Conservation (phyloP, 2,329 filamentous ascomycete species). For the Aureobasidium melanogenum region DNA sequence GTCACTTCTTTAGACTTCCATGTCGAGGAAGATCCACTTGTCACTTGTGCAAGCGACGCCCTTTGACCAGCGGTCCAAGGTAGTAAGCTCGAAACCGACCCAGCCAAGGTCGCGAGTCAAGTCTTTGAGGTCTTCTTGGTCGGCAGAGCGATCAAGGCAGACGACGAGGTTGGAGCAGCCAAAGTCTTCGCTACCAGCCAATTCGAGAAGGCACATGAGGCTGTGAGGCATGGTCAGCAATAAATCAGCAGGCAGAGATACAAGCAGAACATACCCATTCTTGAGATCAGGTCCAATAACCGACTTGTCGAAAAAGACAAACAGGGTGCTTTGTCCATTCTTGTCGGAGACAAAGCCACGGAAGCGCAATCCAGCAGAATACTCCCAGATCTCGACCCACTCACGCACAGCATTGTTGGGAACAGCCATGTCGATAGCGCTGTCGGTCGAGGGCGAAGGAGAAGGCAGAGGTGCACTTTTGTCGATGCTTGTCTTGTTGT, state of each 20-base stretch:
- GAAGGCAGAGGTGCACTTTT: constrained; percentile 22
- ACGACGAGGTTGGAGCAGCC: constrained; percentile 69
- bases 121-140: constrained; percentile 52
- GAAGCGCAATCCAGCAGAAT: constrained; percentile 73
- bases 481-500: constrained; percentile 21
- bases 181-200: constrained; percentile 64
- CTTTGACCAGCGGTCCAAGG: constrained; percentile 63
- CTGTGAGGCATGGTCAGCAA: constrained; percentile 37
- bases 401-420: constrained; percentile 38
- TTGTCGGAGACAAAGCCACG: constrained; percentile 72
- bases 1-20: constrained; percentile 58
- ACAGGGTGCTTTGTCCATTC: constrained; percentile 63
- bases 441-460: constrained; percentile 28
- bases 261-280: constrained; percentile 58
- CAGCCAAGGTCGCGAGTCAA: constrained; percentile 79
- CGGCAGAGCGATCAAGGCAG: constrained; percentile 64
- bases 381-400: constrained; percentile 79
- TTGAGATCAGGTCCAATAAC: constrained; percentile 71
- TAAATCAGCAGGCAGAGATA: background rate
- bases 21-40: constrained; percentile 77
- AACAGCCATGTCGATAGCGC: constrained; percentile 14
- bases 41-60: constrained; percentile 58
- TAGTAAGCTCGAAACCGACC: constrained; percentile 82
- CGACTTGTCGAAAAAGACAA: constrained; percentile 76
- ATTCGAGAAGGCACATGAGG: constrained; percentile 82